These are phyloP conservation scores for Penicillium sp. DNA, from an alignment of 2,329 filamentous ascomycete genomes.

Conservation along the genomic window DNA sequence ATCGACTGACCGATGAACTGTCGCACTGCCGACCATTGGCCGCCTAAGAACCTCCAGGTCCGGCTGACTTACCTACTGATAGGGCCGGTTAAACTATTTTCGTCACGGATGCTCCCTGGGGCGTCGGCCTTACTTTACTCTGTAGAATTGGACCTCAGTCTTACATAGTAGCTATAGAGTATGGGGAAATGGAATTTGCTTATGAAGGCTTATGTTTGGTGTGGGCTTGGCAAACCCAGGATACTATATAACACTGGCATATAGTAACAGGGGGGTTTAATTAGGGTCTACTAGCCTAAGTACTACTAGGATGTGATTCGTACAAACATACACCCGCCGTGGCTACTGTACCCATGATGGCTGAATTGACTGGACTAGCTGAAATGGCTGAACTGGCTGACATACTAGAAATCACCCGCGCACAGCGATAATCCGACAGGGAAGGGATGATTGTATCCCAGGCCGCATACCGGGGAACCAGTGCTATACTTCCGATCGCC, in stretches of 20 bases:
- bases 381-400: conserved; percentile 11
- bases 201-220: background rate
- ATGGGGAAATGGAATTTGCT: background rate
- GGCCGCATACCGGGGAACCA: conserved; percentile 37
- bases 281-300: too few species aligned
- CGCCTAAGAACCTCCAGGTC: conserved; percentile 19
- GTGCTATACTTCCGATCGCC: conserved; percentile 28
- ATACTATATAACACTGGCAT: background rate
- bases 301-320: too few species aligned
- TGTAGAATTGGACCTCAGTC: background rate
- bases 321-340: too few species aligned
- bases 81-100: conserved; percentile 32
- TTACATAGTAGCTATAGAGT: background rate
- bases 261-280: too few species aligned
- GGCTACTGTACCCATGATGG: background rate
- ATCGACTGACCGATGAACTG: conserved; percentile 31
- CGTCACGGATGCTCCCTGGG: conserved; percentile 29
- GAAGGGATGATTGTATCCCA: conserved; percentile 30
- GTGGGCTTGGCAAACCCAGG: background rate
- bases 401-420: conserved; percentile 7
- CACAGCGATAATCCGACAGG: conserved; percentile 29
- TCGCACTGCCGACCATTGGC: conserved; percentile 25
- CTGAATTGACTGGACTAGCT: conserved; percentile 1
- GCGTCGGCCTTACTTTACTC: conserved; percentile 8
- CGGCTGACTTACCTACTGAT: conserved; percentile 33